Base-by-base conservation (phyloP, 1,284 basidiomycete genomes). In the Vanrija pseudolonga region DNA sequence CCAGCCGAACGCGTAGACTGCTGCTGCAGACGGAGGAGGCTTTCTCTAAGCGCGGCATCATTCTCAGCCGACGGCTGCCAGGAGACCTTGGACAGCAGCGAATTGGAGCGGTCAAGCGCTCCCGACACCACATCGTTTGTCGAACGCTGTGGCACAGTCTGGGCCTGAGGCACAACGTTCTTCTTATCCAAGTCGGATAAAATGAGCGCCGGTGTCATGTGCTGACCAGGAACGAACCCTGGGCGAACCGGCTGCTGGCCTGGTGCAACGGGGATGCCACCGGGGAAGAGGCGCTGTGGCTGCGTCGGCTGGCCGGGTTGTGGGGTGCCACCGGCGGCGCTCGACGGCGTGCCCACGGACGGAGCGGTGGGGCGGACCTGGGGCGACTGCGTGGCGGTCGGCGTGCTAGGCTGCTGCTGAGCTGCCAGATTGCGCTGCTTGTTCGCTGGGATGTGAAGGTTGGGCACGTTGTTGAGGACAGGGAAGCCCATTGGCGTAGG, bases 401-500 rank as follows among this genome's bases (percentile, higher is more conserved):
- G 41, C 12, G 20, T 37, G 7, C 38, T 37, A 36, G 49, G 50
- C 37, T 46, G 48, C 32, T 54, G 53, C 3, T 36, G 38, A 1
- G 45, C 40, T 14, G 45, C 43, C 4, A 61, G 23, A 49, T 62
- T 65, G 14, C 68, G 64, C 47, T 68, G 67, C 55, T 67, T 67
- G 41, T 57, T 61, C 3, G 65, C 50, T n/a, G 70, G 70, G 23
- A 72, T 66, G 42, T 70, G 68, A 3, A 72, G 62, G 50, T 69
- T 70, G 14, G 60, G 60, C 15, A 63, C 44, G 37, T 56, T 59
- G 40, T 60, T 51, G 15, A 57, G 23, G 14, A 58, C 48, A 5
- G 60, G 58, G 51, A 56, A 56, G 14, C 55, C 59, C 4, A 32
- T 12, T 14, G 32, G 32, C 18, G 53, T 28, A 11, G 50, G 53